These are phyloP conservation scores for Aspergillus carlsbadensis DNA, from an alignment of 495 filamentous ascomycete genomes.

Conservation along the genomic window DNA sequence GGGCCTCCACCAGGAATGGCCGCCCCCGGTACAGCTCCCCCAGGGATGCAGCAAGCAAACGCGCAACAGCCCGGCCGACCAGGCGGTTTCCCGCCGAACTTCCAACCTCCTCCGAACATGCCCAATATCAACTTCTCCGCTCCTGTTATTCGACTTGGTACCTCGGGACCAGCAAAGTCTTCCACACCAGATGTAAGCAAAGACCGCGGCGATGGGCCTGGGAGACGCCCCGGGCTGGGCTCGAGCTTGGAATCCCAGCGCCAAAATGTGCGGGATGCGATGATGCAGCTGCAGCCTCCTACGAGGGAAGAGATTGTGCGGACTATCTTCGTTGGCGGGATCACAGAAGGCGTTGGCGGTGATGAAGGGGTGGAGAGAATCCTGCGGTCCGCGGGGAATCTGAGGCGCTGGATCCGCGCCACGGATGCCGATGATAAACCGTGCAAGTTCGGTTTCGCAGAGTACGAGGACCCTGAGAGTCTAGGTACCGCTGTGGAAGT, in stretches of 20 bases:
- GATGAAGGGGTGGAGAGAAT: constrained; percentile 85
- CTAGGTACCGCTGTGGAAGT: constrained; percentile 84
- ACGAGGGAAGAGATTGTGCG: constrained; percentile 86
- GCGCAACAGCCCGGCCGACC: constrained; percentile 67
- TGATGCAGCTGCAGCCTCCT: constrained; percentile 78
- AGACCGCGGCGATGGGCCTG: constrained; percentile 47
- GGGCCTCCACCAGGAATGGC: constrained; percentile 63
- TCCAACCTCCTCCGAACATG: constrained; percentile 88
- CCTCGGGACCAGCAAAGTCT: constrained; percentile 64
- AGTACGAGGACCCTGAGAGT: constrained; percentile 91
- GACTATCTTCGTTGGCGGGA: constrained; percentile 86
- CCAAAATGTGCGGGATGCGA: constrained; percentile 67
- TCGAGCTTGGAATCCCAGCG: constrained; percentile 66
- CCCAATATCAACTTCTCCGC: constrained; percentile 98
- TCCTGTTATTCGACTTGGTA: constrained; percentile 90
- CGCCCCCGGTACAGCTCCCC: constrained; percentile 75
- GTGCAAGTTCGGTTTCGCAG: constrained; percentile 91
- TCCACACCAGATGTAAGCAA: constrained; percentile 51
- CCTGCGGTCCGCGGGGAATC: constrained; percentile 69
- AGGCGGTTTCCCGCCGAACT: constrained; percentile 75
- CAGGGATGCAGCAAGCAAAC: constrained; percentile 76
- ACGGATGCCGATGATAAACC: constrained; percentile 80
- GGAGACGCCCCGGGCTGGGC: constrained; percentile 68
- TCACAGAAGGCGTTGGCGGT: constrained; percentile 72
- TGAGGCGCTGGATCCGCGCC: constrained; percentile 82